A percentile compares a stretch with the other conserved stretches of the same genome.
Evolutionary conservation across 2,329 filamentous ascomycete genomes (phyloP).

Genomic region (Fusarium poae): DNA sequence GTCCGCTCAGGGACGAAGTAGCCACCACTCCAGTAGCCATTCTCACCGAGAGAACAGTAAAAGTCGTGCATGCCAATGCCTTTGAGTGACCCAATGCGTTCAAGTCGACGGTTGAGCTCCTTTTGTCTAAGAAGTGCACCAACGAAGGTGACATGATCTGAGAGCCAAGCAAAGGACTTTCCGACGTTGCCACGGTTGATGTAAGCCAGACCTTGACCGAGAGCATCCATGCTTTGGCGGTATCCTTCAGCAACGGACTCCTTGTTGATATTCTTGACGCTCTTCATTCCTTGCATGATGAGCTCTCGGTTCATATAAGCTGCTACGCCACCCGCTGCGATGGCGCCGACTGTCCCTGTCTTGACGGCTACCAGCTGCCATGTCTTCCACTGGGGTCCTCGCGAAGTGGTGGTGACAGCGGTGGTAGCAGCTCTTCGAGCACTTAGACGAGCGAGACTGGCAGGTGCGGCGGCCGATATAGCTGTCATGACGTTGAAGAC

Average conservation of each 20-base stretch:
- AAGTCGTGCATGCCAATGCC: slow-evolving; percentile 79
- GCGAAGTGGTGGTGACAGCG: slow-evolving; percentile 41
- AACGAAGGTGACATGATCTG: slow-evolving; percentile 87
- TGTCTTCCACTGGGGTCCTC: slow-evolving; percentile 62
- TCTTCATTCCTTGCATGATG: slow-evolving; percentile 66
- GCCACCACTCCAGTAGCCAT: slow-evolving; percentile 72
- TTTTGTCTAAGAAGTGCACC: slow-evolving; percentile 80
- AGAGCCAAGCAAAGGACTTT: slow-evolving; percentile 81
- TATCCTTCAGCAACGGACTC: slow-evolving; percentile 63
- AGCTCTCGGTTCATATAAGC: slow-evolving; percentile 83
- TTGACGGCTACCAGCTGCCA: slow-evolving; percentile 79
- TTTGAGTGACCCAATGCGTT: slow-evolving; percentile 70
- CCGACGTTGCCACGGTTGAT: slow-evolving; percentile 71
- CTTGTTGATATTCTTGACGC: slow-evolving; percentile 61
- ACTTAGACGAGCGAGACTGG: slow-evolving; percentile 55
- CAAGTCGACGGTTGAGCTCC: slow-evolving; percentile 77
- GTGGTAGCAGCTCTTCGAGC: slow-evolving; percentile 37
- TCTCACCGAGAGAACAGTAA: slow-evolving; percentile 81
- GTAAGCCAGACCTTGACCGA: slow-evolving; percentile 68
- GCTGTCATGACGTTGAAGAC: slow-evolving; percentile 71
- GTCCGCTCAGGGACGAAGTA: slow-evolving; percentile 77
- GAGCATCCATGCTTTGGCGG: slow-evolving; percentile 61
- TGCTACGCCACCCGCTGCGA: slow-evolving; percentile 83
- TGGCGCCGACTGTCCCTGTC: slow-evolving; percentile 84
- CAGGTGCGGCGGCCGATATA: slow-evolving; percentile 62